Conservation (phyloP, 805 yeast genomes). For the Saturnispora serradocipensis region DNA sequence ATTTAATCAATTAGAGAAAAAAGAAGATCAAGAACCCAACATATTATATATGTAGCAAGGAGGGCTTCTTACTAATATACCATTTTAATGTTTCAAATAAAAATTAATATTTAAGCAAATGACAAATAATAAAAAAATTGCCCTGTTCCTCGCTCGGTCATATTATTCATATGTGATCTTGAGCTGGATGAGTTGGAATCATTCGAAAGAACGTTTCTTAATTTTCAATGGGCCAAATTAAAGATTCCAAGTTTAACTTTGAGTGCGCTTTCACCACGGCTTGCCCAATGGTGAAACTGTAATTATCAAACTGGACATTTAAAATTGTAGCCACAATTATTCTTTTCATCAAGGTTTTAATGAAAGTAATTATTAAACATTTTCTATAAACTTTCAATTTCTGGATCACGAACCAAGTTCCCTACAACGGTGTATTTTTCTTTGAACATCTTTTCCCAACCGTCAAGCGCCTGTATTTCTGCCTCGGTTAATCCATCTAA, state of each 20-base stretch:
- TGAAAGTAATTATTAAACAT: not conserved
- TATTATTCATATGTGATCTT: conserved; percentile 31
- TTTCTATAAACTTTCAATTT: conserved; percentile 5
- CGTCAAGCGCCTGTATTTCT: conserved; percentile 61
- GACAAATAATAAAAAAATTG: conserved; percentile 14
- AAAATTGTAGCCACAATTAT: not conserved
- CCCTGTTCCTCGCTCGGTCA: conserved; percentile 63
- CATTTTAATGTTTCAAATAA: not conserved
- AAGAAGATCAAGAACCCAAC: not conserved
- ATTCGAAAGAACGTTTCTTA: conserved; percentile 1
- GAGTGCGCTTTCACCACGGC: conserved; percentile 47
- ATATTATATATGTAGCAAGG: not conserved
- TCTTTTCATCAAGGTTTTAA: not conserved
- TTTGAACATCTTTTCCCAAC: conserved; percentile 79
- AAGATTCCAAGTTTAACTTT: conserved; percentile 35
- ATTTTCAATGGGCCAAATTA: conserved; percentile 39
- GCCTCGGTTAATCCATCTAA: conserved; percentile 49
- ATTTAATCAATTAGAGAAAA: not conserved
- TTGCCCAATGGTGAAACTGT: conserved; percentile 30
- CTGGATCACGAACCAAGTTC: conserved; percentile 39
- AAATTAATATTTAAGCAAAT: not conserved
- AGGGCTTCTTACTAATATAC: conserved; percentile 3
- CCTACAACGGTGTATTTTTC: conserved; percentile 82
- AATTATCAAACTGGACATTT: conserved; percentile 31
- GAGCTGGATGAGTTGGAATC: conserved; percentile 46